These are phyloP conservation scores for Spergularia marina DNA, from an alignment of 148 eudicot species.

Conservation along the genomic window DNA sequence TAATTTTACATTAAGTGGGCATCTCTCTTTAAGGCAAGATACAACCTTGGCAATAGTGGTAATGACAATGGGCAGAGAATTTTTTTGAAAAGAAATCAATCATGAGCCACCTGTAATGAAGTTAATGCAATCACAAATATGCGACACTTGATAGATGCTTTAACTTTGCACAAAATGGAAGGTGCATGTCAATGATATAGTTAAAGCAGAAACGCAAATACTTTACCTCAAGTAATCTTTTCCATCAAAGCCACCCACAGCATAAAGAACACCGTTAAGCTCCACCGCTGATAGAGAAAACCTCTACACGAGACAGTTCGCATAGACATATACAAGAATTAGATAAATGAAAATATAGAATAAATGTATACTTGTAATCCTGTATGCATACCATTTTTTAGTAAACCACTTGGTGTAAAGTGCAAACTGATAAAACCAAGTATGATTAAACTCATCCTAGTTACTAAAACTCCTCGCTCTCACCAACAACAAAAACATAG, in stretches of 20 bases:
- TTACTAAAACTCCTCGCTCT: not conserved
- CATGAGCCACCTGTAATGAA: not conserved
- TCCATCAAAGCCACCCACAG: slow-evolving; percentile 82
- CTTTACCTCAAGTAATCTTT: slow-evolving; percentile 57
- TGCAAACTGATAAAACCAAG: not conserved
- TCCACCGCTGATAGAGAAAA: slow-evolving; percentile 75
- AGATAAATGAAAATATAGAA: not conserved
- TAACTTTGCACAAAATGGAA: not conserved
- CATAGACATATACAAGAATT: not conserved
- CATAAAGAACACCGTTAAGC: slow-evolving; percentile 68
- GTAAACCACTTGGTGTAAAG: not conserved
- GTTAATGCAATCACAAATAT: not conserved
- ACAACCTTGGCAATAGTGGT: not conserved
- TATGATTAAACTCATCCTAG: not conserved
- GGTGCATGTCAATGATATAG: slow-evolving; percentile 11
- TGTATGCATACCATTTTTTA: not conserved
- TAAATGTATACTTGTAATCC: too few species aligned
- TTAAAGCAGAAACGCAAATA: slow-evolving; percentile 11
- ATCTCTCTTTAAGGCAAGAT: not conserved
- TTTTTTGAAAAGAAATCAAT: not conserved
- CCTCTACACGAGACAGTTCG: slow-evolving; percentile 41
- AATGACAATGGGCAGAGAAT: not conserved
- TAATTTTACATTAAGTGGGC: not conserved
- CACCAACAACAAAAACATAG: not conserved
- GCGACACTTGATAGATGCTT: not conserved